A percentile compares a stretch with the other conserved stretches of the same genome.
phyloP scores from a whole-genome alignment of 2,329 filamentous ascomycete genomes.

The Coniochaeta hoffmannii region DNA sequence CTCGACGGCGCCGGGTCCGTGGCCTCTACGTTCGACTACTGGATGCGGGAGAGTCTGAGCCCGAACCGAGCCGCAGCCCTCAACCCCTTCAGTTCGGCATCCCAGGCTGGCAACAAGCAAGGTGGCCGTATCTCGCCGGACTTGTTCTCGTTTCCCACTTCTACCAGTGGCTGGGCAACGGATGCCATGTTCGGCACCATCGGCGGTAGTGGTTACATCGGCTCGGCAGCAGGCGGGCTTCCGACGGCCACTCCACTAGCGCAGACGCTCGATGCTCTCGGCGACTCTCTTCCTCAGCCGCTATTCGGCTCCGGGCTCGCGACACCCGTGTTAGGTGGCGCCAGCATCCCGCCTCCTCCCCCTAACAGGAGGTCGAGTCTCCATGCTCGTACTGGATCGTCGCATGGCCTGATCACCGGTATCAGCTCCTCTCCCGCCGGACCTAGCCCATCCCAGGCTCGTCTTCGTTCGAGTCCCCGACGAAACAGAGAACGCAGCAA shows the following conservation, averaged over 20 bases:
- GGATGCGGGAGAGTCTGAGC: conserved; percentile 47
- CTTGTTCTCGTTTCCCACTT: conserved; percentile 44
- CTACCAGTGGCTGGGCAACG: conserved; percentile 36
- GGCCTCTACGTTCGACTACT: conserved; percentile 47
- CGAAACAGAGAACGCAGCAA: conserved; percentile 15
- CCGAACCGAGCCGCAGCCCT: conserved; percentile 22
- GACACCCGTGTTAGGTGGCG: conserved; percentile 15
- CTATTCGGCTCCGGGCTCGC: conserved; percentile 28
- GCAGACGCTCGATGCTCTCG: conserved; percentile 33
- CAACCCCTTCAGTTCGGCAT: conserved; percentile 15
- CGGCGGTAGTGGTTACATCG: conserved; percentile 24
- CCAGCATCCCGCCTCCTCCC: conserved; percentile 32
- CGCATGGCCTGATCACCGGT: conserved; percentile 13
- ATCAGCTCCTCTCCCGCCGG: conserved; percentile 11
- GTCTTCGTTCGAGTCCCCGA: conserved; percentile 19
- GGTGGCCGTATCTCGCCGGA: conserved; percentile 36
- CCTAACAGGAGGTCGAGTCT: conserved; percentile 48
- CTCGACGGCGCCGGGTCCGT: conserved; percentile 36
- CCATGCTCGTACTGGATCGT: conserved; percentile 34
- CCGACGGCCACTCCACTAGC: conserved; percentile 17
- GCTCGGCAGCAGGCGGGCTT: conserved; percentile 15
- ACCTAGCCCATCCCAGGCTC: conserved; percentile 13
- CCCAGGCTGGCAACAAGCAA: conserved; percentile 9
- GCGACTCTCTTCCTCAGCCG: conserved; percentile 36
- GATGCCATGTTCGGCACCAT: conserved; percentile 38